A percentile compares a stretch with the other conserved stretches of the same genome.
These are phyloP conservation scores for Sporothrix pseudoabietina DNA, from an alignment of 2,329 filamentous ascomycete genomes.

Conservation along the genomic window DNA sequence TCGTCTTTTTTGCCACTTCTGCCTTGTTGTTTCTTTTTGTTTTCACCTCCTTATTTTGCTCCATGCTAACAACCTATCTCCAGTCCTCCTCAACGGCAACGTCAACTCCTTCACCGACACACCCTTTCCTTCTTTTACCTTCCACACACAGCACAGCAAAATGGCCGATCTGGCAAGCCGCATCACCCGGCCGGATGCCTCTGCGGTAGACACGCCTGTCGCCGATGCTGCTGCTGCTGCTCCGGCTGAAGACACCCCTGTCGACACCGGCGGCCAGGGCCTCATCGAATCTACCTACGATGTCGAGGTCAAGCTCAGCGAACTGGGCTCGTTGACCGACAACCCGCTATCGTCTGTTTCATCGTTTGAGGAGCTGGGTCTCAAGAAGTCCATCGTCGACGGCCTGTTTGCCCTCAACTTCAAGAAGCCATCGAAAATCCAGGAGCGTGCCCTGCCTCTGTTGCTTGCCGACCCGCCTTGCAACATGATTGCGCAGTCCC, in stretches of 20 bases:
- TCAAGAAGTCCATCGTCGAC: constrained; percentile 71
- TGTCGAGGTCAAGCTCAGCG: constrained; percentile 89
- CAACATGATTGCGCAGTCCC: constrained; percentile 98
- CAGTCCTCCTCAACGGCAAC: neutral
- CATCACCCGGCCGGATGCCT: constrained; percentile 50
- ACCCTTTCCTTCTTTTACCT: neutral
- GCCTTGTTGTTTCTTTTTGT: neutral
- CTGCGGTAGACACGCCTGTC: constrained; percentile 6
- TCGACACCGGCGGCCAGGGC: constrained; percentile 48
- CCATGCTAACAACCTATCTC: neutral
- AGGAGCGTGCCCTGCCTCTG: constrained; percentile 89
- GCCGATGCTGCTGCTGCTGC: constrained; percentile 4
- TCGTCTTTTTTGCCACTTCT: neutral
- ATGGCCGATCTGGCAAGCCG: constrained; percentile 52
- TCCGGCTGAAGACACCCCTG: constrained; percentile 20
- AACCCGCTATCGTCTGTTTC: constrained; percentile 85
- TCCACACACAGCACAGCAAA: neutral
- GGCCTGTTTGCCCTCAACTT: constrained; percentile 83
- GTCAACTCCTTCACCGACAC: neutral
- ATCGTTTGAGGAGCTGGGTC: constrained; percentile 79
- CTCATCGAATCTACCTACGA: constrained; percentile 76
- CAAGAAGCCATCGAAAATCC: constrained; percentile 94
- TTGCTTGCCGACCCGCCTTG: constrained; percentile 82
- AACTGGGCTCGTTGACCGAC: constrained; percentile 81
- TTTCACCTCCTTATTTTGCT: neutral